These are phyloP conservation scores for Ogataea wickerhamii DNA, from an alignment of 805 yeast species.

Conservation along the genomic window DNA sequence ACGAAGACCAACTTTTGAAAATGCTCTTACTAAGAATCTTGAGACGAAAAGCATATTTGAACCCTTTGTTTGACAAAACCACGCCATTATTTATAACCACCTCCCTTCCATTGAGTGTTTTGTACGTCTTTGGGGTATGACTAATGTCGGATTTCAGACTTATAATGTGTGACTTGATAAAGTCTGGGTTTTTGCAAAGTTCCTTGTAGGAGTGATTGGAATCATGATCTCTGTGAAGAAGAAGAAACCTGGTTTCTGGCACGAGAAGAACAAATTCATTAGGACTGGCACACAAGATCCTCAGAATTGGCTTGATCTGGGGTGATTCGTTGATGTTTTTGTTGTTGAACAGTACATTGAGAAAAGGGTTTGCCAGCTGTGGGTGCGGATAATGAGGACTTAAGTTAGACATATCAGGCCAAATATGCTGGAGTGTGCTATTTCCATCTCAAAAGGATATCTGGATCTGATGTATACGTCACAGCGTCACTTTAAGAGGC, in stretches of 20 bases:
- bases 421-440: neutral
- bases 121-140: constrained; percentile 27
- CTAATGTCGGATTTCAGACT: constrained; percentile 28
- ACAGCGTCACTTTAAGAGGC: no score
- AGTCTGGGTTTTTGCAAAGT: constrained; percentile 55
- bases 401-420: constrained; percentile 1
- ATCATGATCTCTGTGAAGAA: constrained; percentile 37
- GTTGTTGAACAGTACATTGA: constrained; percentile 65
- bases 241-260: constrained; percentile 53
- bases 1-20: constrained; percentile 53
- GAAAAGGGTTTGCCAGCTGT: constrained; percentile 52
- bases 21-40: constrained; percentile 45
- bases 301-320: constrained; percentile 41
- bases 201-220: constrained; percentile 42
- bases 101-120: constrained; percentile 50
- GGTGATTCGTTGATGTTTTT: constrained; percentile 48
- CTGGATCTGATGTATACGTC: no score
- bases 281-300: constrained; percentile 40
- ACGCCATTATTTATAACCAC: constrained; percentile 52
- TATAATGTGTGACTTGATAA: constrained; percentile 60
- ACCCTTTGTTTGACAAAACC: constrained; percentile 58
- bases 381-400: constrained; percentile 41
- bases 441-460: no score
- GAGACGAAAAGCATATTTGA: constrained; percentile 41
- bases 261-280: constrained; percentile 57